Percentiles rank a stretch among this genome's conserved stretches.
Evolutionary conservation across 768 basidiomycete genomes (phyloP).

Genomic region (Leccinum incarnatum): DNA sequence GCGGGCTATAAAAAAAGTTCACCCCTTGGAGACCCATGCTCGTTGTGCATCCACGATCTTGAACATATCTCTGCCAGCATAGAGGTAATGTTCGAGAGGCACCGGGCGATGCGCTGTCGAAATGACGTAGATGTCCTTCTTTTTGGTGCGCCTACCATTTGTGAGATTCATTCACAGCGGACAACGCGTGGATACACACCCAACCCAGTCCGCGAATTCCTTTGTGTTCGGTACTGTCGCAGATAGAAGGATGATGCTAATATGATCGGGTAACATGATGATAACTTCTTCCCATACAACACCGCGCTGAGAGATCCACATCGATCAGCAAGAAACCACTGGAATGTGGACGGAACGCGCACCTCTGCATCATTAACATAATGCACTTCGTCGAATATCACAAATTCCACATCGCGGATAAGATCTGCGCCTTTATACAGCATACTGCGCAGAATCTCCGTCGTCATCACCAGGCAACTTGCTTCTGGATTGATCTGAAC

Average conservation of each 20-base stretch:
- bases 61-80: conserved; percentile 88
- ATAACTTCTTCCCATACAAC: conserved; percentile 99
- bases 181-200: conserved; percentile 51
- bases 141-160: conserved; percentile 82
- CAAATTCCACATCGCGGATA: conserved; percentile 98
- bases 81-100: conserved; percentile 94
- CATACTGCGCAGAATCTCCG: conserved; percentile 97
- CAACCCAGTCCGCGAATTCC: conserved; percentile 99
- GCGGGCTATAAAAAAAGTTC: conserved; percentile 4
- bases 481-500: conserved; percentile 99
- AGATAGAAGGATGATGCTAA: conserved; percentile 94
- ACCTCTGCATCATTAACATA: conserved; percentile 99
- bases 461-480: conserved; percentile 95
- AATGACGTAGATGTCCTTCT: conserved; percentile 99
- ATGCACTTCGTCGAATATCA: conserved; percentile 99
- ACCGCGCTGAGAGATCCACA: conserved; percentile 63
- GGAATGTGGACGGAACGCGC: conserved; percentile 12
- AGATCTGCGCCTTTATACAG: conserved; percentile 98
- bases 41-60: conserved; percentile 88
- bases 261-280: conserved; percentile 98
- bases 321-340: conserved; percentile 10
- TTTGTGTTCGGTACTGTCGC: conserved; percentile 98
- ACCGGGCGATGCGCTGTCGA: conserved; percentile 95
- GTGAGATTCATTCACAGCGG: conserved; percentile 7
- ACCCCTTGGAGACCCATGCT: conserved; percentile 74